Evolutionary conservation across 305 asterid species (phyloP), one percentile per base, ranked within the genome.

Genomic region (Fraxinus ornus): DNA sequence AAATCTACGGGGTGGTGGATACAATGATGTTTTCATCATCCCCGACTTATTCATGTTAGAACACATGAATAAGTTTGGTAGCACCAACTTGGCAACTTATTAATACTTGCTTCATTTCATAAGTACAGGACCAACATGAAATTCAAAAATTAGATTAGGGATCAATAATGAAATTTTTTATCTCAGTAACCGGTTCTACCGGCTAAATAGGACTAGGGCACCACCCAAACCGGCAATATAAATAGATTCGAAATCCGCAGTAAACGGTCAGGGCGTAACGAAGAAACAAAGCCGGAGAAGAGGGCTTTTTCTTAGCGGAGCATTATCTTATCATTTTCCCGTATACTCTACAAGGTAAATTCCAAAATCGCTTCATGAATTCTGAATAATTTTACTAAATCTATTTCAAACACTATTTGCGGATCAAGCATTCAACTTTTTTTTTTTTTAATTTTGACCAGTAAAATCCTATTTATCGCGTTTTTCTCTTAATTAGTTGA

Each of bases 241-340:
- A 78, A 85, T 57, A 36, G 2, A 70, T 36, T 19, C 7, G 22
- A 64, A 81, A 39, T 44, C 28, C 79, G 30, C 66, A 0, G 76
- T 9, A 70, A 44, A 79, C 78, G 84, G 86, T 82, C 84, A 84
- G 87, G 86, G 89, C 87, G 80, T 79, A 76, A 86, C 78, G 86
- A 76, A 82, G 81, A 84, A 79, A 82, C 89, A 83, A 84, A 88
- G 91, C 89, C 88, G 81, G 77, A 84, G 87, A 83, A 86, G 91
- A 86, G 89, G 89, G 91, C 89, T 86, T 77, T 82, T 83, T 44
- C 44, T 79, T 78, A 74, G 83, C 76, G 86, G 83, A 78, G 83
- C 83, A n/a, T 15, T 15, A 72, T 81, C 87, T 83, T 72, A 82
- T 82, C 87, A 60, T 24, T 55, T 73, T 41, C 62, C 28, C 75